Percentiles rank a stretch among this genome's conserved stretches.
Conservation (phyloP, 2,329 filamentous ascomycete genomes). For the Hyphodiscus sp. region DNA sequence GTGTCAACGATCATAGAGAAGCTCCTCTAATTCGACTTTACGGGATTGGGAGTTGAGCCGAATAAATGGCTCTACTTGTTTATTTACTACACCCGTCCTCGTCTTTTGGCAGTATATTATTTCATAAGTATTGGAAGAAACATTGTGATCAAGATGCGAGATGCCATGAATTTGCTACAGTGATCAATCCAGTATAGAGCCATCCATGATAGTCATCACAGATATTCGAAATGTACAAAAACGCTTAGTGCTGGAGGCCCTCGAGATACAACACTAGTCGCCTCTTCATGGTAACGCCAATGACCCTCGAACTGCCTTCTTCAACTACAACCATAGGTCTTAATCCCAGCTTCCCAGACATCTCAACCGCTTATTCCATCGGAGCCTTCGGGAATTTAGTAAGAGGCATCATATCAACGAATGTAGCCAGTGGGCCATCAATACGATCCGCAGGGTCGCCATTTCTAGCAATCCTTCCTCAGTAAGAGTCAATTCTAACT, state of each 20-base stretch:
- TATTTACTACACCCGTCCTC: no score
- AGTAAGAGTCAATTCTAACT: constrained; percentile 44
- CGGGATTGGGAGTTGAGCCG: no score
- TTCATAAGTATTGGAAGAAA: no score
- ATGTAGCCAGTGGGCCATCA: constrained; percentile 34
- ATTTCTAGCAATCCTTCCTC: constrained; percentile 17
- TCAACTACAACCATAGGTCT: constrained; percentile 47
- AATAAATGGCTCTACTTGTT: no score
- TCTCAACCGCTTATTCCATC: constrained; percentile 52
- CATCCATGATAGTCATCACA: neutral
- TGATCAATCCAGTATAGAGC: no score
- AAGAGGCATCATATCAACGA: constrained; percentile 49
- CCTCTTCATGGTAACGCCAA: constrained; percentile 54
- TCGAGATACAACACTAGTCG: constrained; percentile 47
- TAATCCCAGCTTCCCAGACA: constrained; percentile 52
- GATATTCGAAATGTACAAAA: neutral
- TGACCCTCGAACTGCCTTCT: constrained; percentile 41
- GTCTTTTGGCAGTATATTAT: no score
- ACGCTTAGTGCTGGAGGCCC: constrained; percentile 22
- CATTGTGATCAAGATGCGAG: no score
- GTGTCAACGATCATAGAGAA: no score
- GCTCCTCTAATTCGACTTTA: no score
- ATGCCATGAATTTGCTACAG: no score
- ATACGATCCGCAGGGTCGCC: constrained; percentile 29
- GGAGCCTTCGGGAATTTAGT: constrained; percentile 44